Base-by-base conservation (phyloP, 2,329 filamentous ascomycete genomes). In the Penicillium sp. region DNA sequence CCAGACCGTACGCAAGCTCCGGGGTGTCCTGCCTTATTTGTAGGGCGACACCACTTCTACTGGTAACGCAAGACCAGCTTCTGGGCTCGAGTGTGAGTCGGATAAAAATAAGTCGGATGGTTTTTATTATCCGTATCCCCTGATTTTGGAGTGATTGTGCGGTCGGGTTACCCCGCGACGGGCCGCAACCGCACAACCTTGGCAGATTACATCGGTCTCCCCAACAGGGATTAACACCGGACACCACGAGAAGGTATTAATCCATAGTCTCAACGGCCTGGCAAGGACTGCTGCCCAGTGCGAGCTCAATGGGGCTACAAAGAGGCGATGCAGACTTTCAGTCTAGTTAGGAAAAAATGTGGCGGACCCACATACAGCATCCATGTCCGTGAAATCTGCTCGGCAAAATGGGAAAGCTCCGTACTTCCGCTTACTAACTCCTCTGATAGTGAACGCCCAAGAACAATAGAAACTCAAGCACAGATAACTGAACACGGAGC, bases 171-270 rank as follows among this genome's bases (percentile, higher is more conserved):
- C n/a, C n/a, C n/a, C 37, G 37, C 37, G 9, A 47, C 40, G 54
- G 37, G 19, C 37, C 50, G 27, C n/a, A 27, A 49, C 57, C 41
- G 57, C 48, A 59, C 43, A 59, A 49, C 52, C 48, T 56, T 48
- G 35, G 29, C 48, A 42, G 47, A 59, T 59, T 56, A n/a, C 52
- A 59, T 53, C 45, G 43, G 50, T 53, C 37, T 50, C 43, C 55
- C 40, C 40, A 19, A 41, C 29, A 21, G 35, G 56, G 45, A 57
- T 61, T 57, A 54, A 54, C 46, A 59, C 56, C 59, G 56, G 56
- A 59, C 37, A 61, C 56, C 59, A 59, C 46, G 59, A 52, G 53
- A 61, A 61, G 56, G 53, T 61, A 56, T 31, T 31, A 60, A 58
- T 60, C 48, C 49, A 56, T 58, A 37, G 37, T 62, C 55, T 56